Evolutionary conservation across 257 asterid genomes (phyloP), one percentile per base, ranked within the genome.

Genomic region (Rauvolfia tetraphylla): DNA sequence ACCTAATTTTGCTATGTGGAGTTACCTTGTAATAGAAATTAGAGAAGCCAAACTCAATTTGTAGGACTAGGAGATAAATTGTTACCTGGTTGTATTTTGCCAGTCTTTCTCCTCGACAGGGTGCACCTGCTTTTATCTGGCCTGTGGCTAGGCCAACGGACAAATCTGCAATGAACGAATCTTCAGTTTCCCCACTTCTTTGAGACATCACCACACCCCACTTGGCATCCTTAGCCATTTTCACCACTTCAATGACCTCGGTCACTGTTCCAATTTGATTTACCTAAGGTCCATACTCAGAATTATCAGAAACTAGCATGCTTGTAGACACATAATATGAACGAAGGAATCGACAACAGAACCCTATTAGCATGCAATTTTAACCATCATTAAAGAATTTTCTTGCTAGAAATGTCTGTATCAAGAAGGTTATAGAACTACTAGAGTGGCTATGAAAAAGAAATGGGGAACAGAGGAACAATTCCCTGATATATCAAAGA

Each of bases 21-120:
- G n/a, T 48, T 15, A 3, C 51, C 48, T 4, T n/a, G n/a, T n/a
- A n/a, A 56, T 27, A 51, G 31, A 67, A 49, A 42, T 13, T 8
- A 44, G 4, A 31, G 62, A 33, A 77, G 51, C 29, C 75, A 68
- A 44, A 20, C 25, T 20, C 13, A 38, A 44, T 57, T 58, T 31
- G 25, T 34, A 13, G 27, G 8, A n/a, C 25, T 36, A 25, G 76
- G 44, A 61, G 3, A 58, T 31, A 79, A 81, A 70, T 77, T 65
- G 39, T 34, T 68, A 95, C 99, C 98, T 93, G 99, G 86, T 95
- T 95, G 89, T 95, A 93, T 90, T 95, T 93, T 0, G 96, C 92
- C 79, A 95, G 86, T 80, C 99, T 90, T 87, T 95, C 99, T 71
- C 99, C 99, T 78, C 97, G 93, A 86, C 97, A 90, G 80, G 99